These are phyloP conservation scores for Hippophae tibetana DNA, from an alignment of 306 rosid species.

Conservation along the genomic window DNA sequence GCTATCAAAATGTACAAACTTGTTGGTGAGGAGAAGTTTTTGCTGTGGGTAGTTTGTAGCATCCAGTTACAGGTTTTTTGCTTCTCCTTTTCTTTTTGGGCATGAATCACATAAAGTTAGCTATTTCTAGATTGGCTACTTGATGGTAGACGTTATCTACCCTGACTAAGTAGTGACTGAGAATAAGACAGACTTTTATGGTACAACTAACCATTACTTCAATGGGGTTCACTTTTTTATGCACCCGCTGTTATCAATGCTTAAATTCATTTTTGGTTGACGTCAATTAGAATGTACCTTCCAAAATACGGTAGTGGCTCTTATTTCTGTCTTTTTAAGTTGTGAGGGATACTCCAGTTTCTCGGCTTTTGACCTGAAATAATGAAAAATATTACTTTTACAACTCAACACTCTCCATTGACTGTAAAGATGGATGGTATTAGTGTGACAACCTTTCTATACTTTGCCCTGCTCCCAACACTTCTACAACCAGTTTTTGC, in stretches of 20 bases:
- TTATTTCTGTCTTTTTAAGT: too few relatives aligned
- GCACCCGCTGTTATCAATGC: not conserved
- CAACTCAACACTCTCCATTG: not conserved
- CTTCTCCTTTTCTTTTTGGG: not conserved
- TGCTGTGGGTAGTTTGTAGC: conserved; percentile 99
- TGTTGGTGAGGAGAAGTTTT: conserved; percentile 78
- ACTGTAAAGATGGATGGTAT: not conserved
- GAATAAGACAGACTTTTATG: not conserved
- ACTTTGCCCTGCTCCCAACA: too few relatives aligned
- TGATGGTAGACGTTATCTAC: not conserved
- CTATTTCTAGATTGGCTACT: not conserved
- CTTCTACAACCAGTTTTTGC: too few relatives aligned
- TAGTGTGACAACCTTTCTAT: not conserved
- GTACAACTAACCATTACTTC: not conserved
- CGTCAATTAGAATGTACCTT: not conserved
- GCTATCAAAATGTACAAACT: conserved; percentile 98
- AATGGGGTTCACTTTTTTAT: not conserved
- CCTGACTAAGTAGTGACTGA: not conserved
- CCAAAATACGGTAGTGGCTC: too few relatives aligned
- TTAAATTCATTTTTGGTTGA: not conserved
- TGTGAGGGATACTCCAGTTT: too few relatives aligned
- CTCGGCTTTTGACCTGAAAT: too few relatives aligned
- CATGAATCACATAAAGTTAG: not conserved
- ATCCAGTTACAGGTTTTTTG: conserved; percentile 84
- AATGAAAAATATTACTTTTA: not conserved